Conservation (phyloP, 2,329 filamentous ascomycete genomes). For the Xylaria sp. region DNA sequence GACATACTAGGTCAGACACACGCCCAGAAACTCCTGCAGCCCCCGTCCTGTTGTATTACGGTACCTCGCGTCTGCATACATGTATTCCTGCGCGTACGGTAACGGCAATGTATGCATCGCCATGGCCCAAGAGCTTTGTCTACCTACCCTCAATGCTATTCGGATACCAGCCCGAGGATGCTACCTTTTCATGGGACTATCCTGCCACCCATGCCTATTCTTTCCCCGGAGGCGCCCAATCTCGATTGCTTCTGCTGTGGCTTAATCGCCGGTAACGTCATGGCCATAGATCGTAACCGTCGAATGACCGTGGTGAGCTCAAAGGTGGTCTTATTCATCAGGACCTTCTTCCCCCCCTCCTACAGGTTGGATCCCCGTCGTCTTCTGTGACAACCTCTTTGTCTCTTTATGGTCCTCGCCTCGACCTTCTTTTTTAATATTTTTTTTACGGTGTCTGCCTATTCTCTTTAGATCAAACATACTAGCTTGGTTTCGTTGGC, state of each 20-base stretch:
- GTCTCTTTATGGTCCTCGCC: slow-evolving; percentile 22
- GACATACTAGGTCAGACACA: too few relatives aligned
- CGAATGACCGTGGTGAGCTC: slow-evolving; percentile 14
- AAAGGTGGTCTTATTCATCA: slow-evolving; percentile 19
- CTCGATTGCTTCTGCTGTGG: slow-evolving; percentile 15
- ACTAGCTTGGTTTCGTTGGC: slow-evolving; percentile 28
- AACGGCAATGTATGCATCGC: slow-evolving; percentile 5
- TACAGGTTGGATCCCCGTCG: slow-evolving; percentile 26
- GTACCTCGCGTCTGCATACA: background rate
- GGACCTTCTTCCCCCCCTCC: slow-evolving; percentile 23
- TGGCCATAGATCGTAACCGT: slow-evolving; percentile 16
- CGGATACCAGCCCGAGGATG: slow-evolving; percentile 9
- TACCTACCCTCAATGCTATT: slow-evolving; percentile 1
- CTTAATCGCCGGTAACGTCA: slow-evolving; percentile 26
- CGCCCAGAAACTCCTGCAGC: too few relatives aligned
- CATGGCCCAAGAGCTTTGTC: slow-evolving; percentile 10
- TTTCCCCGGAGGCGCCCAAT: slow-evolving; percentile 13
- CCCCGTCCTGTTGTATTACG: background rate
- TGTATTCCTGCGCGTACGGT: background rate
- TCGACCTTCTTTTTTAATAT: slow-evolving; percentile 24
- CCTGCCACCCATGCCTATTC: slow-evolving; percentile 11
- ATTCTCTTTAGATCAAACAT: slow-evolving; percentile 29
- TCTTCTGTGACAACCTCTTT: slow-evolving; percentile 30
- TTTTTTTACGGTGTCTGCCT: slow-evolving; percentile 23
- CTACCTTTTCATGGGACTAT: slow-evolving; percentile 10